phyloP scores from a whole-genome alignment of 2,329 filamentous ascomycete species.

The Stagonosporopsis rhizophila region DNA sequence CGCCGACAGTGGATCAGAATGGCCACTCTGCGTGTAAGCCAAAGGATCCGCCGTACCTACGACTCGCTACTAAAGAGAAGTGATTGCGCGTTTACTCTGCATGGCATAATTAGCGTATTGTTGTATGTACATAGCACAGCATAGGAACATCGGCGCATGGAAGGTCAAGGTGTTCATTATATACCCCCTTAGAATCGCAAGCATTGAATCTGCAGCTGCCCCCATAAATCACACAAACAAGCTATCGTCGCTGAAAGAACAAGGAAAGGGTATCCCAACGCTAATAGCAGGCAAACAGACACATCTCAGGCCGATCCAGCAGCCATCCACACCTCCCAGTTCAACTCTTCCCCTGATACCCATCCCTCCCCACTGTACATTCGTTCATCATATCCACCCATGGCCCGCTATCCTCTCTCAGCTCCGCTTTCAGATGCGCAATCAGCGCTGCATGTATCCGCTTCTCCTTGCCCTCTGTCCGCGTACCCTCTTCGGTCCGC shows the following conservation, averaged over 20 bases:
- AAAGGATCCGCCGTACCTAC: conserved; percentile 43
- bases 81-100: conserved; percentile 3
- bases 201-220: background rate
- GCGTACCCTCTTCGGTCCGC: no score
- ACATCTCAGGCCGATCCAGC: background rate
- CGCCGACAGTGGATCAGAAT: conserved; percentile 50
- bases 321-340: background rate
- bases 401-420: background rate
- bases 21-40: conserved; percentile 53
- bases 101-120: background rate
- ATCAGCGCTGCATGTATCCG: background rate
- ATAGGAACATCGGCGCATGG: background rate
- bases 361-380: background rate
- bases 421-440: background rate
- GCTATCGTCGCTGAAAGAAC: background rate
- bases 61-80: conserved; percentile 46
- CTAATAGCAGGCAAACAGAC: background rate
- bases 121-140: background rate
- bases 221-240: background rate
- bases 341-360: background rate
- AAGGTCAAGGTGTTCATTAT: background rate
- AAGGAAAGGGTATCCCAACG: background rate
- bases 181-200: conserved; percentile 1
- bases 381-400: background rate
- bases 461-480: background rate